phyloP scores from a whole-genome alignment of 768 basidiomycete genomes.

The Clavulina sp. region DNA sequence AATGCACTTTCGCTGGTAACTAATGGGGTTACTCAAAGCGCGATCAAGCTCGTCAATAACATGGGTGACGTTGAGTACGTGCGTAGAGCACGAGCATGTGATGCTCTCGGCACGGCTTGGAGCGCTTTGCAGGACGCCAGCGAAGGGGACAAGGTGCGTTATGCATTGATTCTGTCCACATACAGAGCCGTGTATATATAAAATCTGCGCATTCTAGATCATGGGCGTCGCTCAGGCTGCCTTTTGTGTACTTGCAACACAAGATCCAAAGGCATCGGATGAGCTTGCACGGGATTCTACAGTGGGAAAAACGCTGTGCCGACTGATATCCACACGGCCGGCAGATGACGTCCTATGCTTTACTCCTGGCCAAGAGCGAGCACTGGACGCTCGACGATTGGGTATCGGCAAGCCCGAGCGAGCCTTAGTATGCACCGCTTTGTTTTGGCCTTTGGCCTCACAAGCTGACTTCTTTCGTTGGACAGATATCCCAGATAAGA shows the following conservation, averaged over 20 bases:
- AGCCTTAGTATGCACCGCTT: constrained; percentile 31
- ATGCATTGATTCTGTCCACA: constrained; percentile 14
- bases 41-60: constrained; percentile 58
- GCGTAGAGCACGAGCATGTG: constrained; percentile 62
- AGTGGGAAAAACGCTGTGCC: constrained; percentile 13
- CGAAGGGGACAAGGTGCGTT: constrained; percentile 38
- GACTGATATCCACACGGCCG: neutral
- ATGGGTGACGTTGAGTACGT: constrained; percentile 56
- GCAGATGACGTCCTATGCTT: constrained; percentile 19
- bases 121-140: constrained; percentile 41
- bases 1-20: neutral
- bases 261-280: constrained; percentile 34
- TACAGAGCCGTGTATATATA: neutral
- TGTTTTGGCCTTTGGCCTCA: no score
- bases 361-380: neutral
- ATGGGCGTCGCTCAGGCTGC: constrained; percentile 45
- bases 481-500: no score
- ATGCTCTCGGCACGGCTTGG: constrained; percentile 56
- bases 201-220: constrained; percentile 26
- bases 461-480: no score
- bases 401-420: constrained; percentile 45
- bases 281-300: constrained; percentile 31
- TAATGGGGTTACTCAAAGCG: constrained; percentile 25
- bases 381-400: constrained; percentile 24
- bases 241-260: constrained; percentile 44